phyloP scores from a whole-genome alignment of 1,284 basidiomycete species.

The Ceratobasidium sp. region DNA sequence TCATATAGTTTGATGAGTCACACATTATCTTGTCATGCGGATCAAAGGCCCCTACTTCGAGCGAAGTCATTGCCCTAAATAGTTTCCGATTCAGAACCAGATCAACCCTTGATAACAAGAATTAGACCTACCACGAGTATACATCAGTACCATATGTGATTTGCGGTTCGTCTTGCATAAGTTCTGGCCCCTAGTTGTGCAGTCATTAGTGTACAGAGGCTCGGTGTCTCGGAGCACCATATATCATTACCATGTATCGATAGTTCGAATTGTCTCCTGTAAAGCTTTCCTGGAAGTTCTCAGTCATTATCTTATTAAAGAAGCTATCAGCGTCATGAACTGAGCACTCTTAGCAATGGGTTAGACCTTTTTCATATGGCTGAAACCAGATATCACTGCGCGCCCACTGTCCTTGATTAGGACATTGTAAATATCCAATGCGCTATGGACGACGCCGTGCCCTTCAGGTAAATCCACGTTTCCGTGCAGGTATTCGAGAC shows the following conservation, averaged over 20 bases:
- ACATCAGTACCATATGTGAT: constrained; percentile 22
- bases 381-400: constrained; percentile 40
- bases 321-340: too few species aligned
- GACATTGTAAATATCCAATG: constrained; percentile 25
- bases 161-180: constrained; percentile 24
- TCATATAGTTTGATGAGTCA: background rate
- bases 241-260: constrained; percentile 45
- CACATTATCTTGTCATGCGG: background rate
- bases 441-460: constrained; percentile 32
- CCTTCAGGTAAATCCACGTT: background rate
- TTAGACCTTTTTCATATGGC: constrained; percentile 24
- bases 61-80: constrained; percentile 38
- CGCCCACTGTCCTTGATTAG: constrained; percentile 41
- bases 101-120: too few species aligned
- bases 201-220: too few species aligned
- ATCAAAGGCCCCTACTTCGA: constrained; percentile 31
- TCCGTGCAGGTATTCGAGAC: constrained; percentile 25
- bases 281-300: constrained; percentile 16
- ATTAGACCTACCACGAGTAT: constrained; percentile 39
- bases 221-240: too few species aligned
- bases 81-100: too few species aligned
- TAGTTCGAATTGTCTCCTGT: constrained; percentile 40
- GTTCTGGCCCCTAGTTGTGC: constrained; percentile 38
- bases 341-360: too few species aligned
- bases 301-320: too few species aligned